Evolutionary conservation across 2,329 filamentous ascomycete genomes (phyloP), one percentile per base, ranked within the genome.

Genomic region (Hypomyces perniciosus): DNA sequence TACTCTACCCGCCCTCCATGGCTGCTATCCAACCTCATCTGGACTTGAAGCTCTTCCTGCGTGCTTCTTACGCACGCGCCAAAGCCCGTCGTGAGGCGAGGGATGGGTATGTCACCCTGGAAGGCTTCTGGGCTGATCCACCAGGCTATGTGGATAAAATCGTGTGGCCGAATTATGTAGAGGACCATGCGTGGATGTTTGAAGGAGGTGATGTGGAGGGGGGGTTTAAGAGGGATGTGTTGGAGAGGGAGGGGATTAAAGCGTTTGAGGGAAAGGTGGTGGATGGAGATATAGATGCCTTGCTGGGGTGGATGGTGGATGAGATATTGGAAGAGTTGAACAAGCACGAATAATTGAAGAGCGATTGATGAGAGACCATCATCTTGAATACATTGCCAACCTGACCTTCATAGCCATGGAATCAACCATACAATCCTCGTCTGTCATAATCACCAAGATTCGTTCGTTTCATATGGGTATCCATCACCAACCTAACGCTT

Each of bases 51-150:
- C 69, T 97, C 4, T 92, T 97, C 61, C 70, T 97, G 13, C 80
- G 84, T 0, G 86, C 88, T 2, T 79, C 81, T 29, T 84, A 85
- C 53, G 72, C 71, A 9, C 79, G 71, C 38, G 85, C 85, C 3
- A 86, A 85, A 61, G 69, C 73, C 33, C 76, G 88, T 27, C 73
- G 88, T 30, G 81, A 86, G 62, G 82, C 81, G 0, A 73, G 88
- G 48, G 82, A 79, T 57, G 88, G 88, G 8, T 93, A 93, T 65
- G 86, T 90, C 30, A 92, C 88, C 3, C 68, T 86, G 5, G 83
- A 96, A 62, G 92, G 91, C 29, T 99, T 96, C 72, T 99, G 93
- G 93, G 79, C 84, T 51, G 93, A 99, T 67, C 93, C 93, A 0
- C 90, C 90, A 0, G 91, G 89, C 0, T 99, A 97, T 66, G 90